phyloP scores from a whole-genome alignment of 805 yeast genomes.

The Pichia membranifaciens region DNA sequence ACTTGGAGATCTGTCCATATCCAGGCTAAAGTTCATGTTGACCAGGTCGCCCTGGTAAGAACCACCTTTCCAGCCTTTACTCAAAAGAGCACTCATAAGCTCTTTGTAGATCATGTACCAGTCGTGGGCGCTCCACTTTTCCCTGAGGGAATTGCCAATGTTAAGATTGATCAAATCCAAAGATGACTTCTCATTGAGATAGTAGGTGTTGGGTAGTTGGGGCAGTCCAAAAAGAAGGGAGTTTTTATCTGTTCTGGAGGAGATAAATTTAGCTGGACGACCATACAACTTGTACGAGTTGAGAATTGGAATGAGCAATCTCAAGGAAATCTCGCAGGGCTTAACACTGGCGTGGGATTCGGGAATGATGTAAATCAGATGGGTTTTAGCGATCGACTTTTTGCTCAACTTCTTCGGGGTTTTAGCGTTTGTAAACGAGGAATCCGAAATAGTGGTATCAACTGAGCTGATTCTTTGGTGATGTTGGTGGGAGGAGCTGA shows the following conservation, averaged over 20 bases:
- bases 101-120: constrained; percentile 35
- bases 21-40: constrained; percentile 28
- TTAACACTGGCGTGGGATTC: constrained; percentile 66
- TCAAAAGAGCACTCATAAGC: constrained; percentile 28
- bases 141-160: constrained; percentile 28
- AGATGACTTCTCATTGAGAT: constrained; percentile 35
- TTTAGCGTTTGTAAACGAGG: constrained; percentile 22
- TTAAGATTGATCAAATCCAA: constrained; percentile 29
- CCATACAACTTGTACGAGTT: constrained; percentile 71
- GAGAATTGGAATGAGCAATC: constrained; percentile 62
- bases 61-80: constrained; percentile 34
- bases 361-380: constrained; percentile 45
- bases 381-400: constrained; percentile 22
- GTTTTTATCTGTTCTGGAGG: constrained; percentile 47
- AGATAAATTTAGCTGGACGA: constrained; percentile 57
- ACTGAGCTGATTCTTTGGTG: constrained; percentile 25
- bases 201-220: constrained; percentile 61
- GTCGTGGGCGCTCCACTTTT: constrained; percentile 29
- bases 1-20: constrained; percentile 17
- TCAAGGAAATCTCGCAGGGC: constrained; percentile 65
- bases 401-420: constrained; percentile 21
- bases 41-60: constrained; percentile 29
- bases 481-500: constrained; percentile 9
- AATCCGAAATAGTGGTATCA: constrained; percentile 23
- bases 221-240: constrained; percentile 71